Evolutionary conservation across 177 flowering plant genomes (phyloP), one percentile per base, ranked within the genome.

Genomic region (Tripterygium wilfordii): DNA sequence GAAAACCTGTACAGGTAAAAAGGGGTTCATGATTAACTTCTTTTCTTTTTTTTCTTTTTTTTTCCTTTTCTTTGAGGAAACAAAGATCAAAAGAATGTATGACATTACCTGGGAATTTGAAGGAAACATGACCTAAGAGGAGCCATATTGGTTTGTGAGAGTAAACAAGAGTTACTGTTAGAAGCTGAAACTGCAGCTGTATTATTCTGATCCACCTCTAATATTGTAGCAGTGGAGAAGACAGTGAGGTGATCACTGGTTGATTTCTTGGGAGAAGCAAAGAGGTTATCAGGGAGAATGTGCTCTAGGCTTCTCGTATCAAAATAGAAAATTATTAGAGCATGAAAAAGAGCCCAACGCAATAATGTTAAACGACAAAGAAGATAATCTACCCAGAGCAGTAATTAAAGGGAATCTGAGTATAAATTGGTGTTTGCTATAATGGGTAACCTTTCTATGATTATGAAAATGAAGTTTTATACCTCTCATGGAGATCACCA

Each of bases 221-320:
- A 14, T 8, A n/a, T n/a, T n/a, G 31, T 4, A 35, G 41, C 44
- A 15, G 54, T 14, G 22, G 68, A 35, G 36, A 62, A 57, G 12
- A 31, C 33, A 29, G 65, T 45, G 21, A 45, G 46, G 6, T 59
- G 46, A 13, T 64, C 73, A 25, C 53, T 63, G 17, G 67, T 48
- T 26, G 67, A 56, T 57, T 66, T 74, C 38, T 66, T 66, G 3
- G 82, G 80, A 35, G 78, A 76, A 17, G 76, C 70, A 60, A 78
- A 75, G 28, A 74, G 74, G 53, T 48, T 74, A 63, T 81, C 88
- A 13, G 88, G 88, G 19, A 81, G 82, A 14, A 60, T 65, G 54
- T 69, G 77, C 64, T 76, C 82, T 19, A 71, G 57, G 42, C 78
- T 67, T 67, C 54, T 41, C 25, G 23, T 38, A 43, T 35, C 10